Base-by-base conservation (phyloP, 345 rosid species). In the Citrus unshiu region DNA sequence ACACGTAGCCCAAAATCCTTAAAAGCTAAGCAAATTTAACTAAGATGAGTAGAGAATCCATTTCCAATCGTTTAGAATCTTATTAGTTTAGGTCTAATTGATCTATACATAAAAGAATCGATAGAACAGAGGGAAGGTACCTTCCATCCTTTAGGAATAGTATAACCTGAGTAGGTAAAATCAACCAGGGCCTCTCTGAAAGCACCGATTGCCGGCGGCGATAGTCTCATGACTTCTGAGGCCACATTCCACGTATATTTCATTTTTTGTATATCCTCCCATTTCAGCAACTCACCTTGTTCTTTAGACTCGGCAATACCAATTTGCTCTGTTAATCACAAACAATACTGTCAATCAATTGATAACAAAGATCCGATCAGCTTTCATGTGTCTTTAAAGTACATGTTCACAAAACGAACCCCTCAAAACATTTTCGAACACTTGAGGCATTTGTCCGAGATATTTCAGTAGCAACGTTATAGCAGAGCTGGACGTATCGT, bases 121-220 rank as follows among this genome's bases (percentile, higher is more conserved):
- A 46, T 46, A 46, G 51, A 46, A 12, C 18, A 24, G 27, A 60
- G 30, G 27, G 12, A 25, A 9, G 21, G 16, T 54, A 51, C 74
- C 80, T 77, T 69, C 59, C 74, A 68, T 39, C 80, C 68, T 68
- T 39, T 77, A 14, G 80, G 73, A 39, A 68, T 77, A 12, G 60
- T 58, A 19, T 51, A 68, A 37, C 73, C 79, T 1, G 35, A 54
- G 25, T 34, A 56, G 8, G 65, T 67, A 29, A 77, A 68, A 18
- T 77, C 66, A 24, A 9, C 46, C 12, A 43, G 14, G 65, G 39
- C 73, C 18, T 77, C 79, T 56, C 79, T 67, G 32, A 67, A 67
- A 69, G 73, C 73, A 35, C 79, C 79, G 29, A 46, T 46, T 46
- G 51, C 51, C 18, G 51, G 51, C 51, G 51, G 51, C 51, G 51